Conservation (phyloP, 805 yeast species). For the Candida dajiaensis region DNA sequence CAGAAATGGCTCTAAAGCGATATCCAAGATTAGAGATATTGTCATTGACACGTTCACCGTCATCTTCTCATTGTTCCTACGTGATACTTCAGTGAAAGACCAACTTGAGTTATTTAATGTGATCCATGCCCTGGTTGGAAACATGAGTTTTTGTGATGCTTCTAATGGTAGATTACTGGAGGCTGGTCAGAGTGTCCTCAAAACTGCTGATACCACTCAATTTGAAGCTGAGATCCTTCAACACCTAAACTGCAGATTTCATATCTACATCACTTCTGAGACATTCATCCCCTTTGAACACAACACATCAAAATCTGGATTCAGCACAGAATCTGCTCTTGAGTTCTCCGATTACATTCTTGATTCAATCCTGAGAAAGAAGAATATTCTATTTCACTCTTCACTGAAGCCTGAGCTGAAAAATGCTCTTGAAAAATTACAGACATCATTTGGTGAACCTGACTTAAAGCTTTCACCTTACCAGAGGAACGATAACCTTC, state of each 20-base stretch:
- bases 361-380: constrained; percentile 46
- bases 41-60: constrained; percentile 34
- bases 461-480: constrained; percentile 35
- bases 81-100: constrained; percentile 3
- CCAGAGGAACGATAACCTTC: constrained; percentile 36
- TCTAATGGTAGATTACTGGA: constrained; percentile 57
- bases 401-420: constrained; percentile 69
- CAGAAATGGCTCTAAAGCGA: constrained; percentile 5
- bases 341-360: constrained; percentile 42
- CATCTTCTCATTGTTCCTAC: constrained; percentile 31
- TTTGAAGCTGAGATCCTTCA: constrained; percentile 73
- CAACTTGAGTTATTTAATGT: constrained; percentile 45
- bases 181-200: constrained; percentile 49
- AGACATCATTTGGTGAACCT: constrained; percentile 68
- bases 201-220: constrained; percentile 34
- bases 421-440: constrained; percentile 60
- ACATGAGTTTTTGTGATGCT: constrained; percentile 60
- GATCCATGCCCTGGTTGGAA: constrained; percentile 72
- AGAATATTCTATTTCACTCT: constrained; percentile 49
- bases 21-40: constrained; percentile 31
- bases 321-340: constrained; percentile 36
- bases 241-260: constrained; percentile 72
- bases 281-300: constrained; percentile 65
- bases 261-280: constrained; percentile 54
- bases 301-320: constrained; percentile 33